Evolutionary conservation across 768 basidiomycete genomes (phyloP).

Genomic region (Ephemerocybe angulata): DNA sequence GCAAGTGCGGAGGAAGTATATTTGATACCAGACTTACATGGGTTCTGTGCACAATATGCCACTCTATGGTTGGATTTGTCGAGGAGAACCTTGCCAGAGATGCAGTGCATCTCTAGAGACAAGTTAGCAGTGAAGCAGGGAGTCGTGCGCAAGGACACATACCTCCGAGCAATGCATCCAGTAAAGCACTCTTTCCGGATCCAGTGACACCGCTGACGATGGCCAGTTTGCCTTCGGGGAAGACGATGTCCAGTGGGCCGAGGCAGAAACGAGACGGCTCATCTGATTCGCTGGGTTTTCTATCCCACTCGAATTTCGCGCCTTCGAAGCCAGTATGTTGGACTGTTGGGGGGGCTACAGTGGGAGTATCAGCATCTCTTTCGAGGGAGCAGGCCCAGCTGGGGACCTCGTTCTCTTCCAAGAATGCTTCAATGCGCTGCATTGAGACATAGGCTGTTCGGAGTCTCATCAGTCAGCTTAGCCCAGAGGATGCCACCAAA

Average conservation of each 20-base stretch:
- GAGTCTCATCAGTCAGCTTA: constrained; percentile 10
- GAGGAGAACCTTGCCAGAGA: constrained; percentile 49
- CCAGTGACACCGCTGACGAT: constrained; percentile 65
- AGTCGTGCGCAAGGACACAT: background rate
- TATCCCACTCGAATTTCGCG: constrained; percentile 59
- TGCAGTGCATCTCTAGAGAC: constrained; percentile 54
- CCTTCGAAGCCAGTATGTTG: constrained; percentile 47
- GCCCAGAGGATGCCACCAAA: background rate
- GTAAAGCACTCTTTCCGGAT: constrained; percentile 64
- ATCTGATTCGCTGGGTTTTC: constrained; percentile 17
- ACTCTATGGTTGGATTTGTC: constrained; percentile 57
- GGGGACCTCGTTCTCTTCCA: constrained; percentile 72
- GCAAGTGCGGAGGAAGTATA: constrained; percentile 1
- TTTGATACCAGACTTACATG: constrained; percentile 36
- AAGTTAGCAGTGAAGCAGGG: background rate
- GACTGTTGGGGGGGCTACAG: constrained; percentile 8
- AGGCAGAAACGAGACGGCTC: constrained; percentile 46
- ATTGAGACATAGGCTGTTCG: constrained; percentile 72
- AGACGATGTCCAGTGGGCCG: constrained; percentile 52
- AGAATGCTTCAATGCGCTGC: constrained; percentile 73
- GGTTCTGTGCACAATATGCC: constrained; percentile 67
- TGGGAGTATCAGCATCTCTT: constrained; percentile 1
- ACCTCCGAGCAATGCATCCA: constrained; percentile 68
- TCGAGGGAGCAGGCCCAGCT: constrained; percentile 69
- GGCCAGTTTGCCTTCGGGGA: constrained; percentile 55